Evolutionary conservation across 306 rosid species (phyloP).

Genomic region (Comarum palustre): DNA sequence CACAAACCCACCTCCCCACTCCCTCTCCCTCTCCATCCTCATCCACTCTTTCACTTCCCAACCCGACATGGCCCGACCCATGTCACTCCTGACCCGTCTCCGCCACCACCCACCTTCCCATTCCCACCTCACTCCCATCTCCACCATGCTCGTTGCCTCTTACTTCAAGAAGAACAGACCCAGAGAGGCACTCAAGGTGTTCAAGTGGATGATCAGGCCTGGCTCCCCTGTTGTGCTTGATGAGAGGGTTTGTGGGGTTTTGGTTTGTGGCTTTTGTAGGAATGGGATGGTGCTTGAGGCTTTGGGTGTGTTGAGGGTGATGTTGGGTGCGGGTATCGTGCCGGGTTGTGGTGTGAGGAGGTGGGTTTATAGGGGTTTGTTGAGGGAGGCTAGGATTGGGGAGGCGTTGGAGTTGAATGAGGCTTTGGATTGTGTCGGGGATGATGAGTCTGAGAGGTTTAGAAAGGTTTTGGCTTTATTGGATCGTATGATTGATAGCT

Average conservation of each 20-base stretch:
- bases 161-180: constrained; percentile 27
- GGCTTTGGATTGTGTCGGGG: constrained; percentile 27
- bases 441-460: constrained; percentile 10
- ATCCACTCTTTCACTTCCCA: constrained; percentile 48
- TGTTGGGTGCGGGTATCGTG: constrained; percentile 25
- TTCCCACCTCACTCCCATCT: constrained; percentile 34
- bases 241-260: constrained; percentile 29
- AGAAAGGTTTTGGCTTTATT: constrained; percentile 35
- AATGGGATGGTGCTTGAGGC: constrained; percentile 46
- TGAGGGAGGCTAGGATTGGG: constrained; percentile 52
- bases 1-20: constrained; percentile 42
- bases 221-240: constrained; percentile 46
- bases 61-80: constrained; percentile 42
- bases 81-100: constrained; percentile 64
- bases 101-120: constrained; percentile 37
- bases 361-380: constrained; percentile 39
- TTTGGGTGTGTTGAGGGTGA: constrained; percentile 44
- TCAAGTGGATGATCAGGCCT: constrained; percentile 52
- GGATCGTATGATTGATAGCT: constrained; percentile 27
- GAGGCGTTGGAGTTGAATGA: constrained; percentile 46
- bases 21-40: constrained; percentile 45
- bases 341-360: constrained; percentile 23
- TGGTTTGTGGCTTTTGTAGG: constrained; percentile 44
- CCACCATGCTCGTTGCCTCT: constrained; percentile 40
- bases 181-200: constrained; percentile 50